A percentile compares a stretch with the other conserved stretches of the same genome.
Evolutionary conservation across 2,329 filamentous ascomycete species (phyloP).

Genomic region (Trichoderma koningiopsis): DNA sequence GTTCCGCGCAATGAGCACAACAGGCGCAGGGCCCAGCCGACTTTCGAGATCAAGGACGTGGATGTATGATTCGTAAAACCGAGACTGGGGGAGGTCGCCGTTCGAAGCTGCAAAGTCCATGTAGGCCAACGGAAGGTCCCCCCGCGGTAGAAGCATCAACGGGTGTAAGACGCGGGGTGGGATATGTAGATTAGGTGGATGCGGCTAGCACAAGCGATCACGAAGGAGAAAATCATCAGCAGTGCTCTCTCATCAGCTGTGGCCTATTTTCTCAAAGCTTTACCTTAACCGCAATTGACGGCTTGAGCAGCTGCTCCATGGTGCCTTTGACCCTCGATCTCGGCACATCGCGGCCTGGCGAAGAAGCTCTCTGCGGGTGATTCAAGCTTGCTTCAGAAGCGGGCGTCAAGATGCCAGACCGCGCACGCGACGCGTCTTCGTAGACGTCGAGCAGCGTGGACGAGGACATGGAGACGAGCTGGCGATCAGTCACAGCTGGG

Average conservation of each 20-base stretch:
- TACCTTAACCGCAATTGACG: constrained; percentile 57
- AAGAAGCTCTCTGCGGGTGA: constrained; percentile 37
- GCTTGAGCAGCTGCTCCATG: constrained; percentile 56
- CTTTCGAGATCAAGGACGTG: constrained; percentile 65
- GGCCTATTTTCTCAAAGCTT: constrained; percentile 11
- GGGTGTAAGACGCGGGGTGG: constrained; percentile 61
- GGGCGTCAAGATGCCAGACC: constrained; percentile 46
- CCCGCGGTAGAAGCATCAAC: constrained; percentile 63
- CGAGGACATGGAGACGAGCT: constrained; percentile 38
- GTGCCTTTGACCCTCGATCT: constrained; percentile 44
- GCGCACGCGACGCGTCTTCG: constrained; percentile 54
- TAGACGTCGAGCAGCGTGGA: constrained; percentile 37
- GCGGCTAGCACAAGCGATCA: constrained; percentile 46
- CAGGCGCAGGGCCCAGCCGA: constrained; percentile 56
- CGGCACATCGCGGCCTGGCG: constrained; percentile 38
- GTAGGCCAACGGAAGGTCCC: constrained; percentile 60
- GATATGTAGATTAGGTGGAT: constrained; percentile 55
- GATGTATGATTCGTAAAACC: constrained; percentile 63
- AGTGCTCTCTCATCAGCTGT: background rate
- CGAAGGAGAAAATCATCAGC: background rate
- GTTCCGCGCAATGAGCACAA: constrained; percentile 63
- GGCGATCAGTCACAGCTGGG: constrained; percentile 29
- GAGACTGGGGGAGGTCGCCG: constrained; percentile 54
- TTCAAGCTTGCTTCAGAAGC: constrained; percentile 44
- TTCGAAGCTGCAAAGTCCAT: constrained; percentile 59